Evolutionary conservation across 768 basidiomycete genomes (phyloP).

Genomic region (Steccherinum ochraceum): DNA sequence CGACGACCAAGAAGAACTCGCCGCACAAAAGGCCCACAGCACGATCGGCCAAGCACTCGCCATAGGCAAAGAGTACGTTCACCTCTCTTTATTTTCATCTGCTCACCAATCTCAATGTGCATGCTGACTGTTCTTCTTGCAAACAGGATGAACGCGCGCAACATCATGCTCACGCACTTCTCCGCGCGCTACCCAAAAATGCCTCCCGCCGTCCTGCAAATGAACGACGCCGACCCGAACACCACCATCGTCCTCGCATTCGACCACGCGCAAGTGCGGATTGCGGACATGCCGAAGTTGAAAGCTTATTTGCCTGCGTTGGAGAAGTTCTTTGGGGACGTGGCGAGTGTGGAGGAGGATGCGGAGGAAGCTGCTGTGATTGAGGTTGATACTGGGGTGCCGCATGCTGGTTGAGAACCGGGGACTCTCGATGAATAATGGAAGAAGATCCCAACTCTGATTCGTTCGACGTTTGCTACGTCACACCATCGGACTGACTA

Average conservation of each 20-base stretch:
- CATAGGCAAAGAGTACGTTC: slow-evolving; percentile 58
- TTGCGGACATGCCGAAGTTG: slow-evolving; percentile 86
- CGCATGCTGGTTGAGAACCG: too few relatives aligned
- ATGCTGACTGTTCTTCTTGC: not conserved
- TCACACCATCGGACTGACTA: too few relatives aligned
- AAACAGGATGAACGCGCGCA: slow-evolving; percentile 74
- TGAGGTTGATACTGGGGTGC: not conserved
- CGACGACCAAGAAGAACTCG: slow-evolving; percentile 73
- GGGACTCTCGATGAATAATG: too few relatives aligned
- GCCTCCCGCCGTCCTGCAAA: slow-evolving; percentile 26
- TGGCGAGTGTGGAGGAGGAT: slow-evolving; percentile 41
- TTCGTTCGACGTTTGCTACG: too few relatives aligned
- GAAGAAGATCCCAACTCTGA: too few relatives aligned
- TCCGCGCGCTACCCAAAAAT: slow-evolving; percentile 91
- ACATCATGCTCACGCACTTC: slow-evolving; percentile 91
- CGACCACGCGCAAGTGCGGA: slow-evolving; percentile 65
- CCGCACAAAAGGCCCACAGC: slow-evolving; percentile 74
- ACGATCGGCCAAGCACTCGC: slow-evolving; percentile 86
- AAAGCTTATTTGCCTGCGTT: slow-evolving; percentile 68
- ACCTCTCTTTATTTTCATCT: not conserved
- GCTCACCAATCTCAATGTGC: too few relatives aligned
- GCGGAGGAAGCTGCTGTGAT: slow-evolving; percentile 15
- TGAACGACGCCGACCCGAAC: slow-evolving; percentile 15
- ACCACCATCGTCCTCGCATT: slow-evolving; percentile 65
- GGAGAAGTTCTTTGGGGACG: slow-evolving; percentile 53